Percentiles rank a stretch among this genome's conserved stretches.
phyloP scores from a whole-genome alignment of 1,139 yeast species.

The Saccharomycopsis hybrid region DNA sequence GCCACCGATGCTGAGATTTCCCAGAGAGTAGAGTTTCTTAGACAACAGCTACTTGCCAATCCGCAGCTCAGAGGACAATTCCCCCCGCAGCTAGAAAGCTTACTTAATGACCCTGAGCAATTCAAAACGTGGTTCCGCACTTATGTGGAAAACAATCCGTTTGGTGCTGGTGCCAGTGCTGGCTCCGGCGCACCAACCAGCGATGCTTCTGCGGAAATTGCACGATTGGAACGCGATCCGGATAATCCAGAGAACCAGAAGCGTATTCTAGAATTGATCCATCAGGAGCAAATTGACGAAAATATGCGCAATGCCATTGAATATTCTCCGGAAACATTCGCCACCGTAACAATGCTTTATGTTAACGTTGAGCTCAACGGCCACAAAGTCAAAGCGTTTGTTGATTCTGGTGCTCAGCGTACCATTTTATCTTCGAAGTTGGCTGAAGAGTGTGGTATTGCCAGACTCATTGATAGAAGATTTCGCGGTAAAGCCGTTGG shows the following conservation, averaged over 20 bases:
- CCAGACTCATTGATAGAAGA: slow-evolving; percentile 72
- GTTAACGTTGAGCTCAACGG: slow-evolving; percentile 75
- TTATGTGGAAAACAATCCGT: slow-evolving; percentile 24
- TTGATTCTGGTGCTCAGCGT: slow-evolving; percentile 93
- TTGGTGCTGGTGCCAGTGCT: slow-evolving; percentile 27
- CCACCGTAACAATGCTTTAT: slow-evolving; percentile 76
- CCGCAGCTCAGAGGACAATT: slow-evolving; percentile 35
- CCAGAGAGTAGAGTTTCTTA: slow-evolving; percentile 42
- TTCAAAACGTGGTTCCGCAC: slow-evolving; percentile 45
- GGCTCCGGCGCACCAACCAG: slow-evolving; percentile 27
- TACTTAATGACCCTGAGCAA: slow-evolving; percentile 44
- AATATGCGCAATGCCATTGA: slow-evolving; percentile 77
- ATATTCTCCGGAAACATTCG: slow-evolving; percentile 84
- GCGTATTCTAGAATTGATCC: slow-evolving; percentile 59
- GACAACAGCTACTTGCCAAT: slow-evolving; percentile 42
- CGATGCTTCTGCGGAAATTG: slow-evolving; percentile 36
- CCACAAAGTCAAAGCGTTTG: slow-evolving; percentile 79
- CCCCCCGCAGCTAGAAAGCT: slow-evolving; percentile 39
- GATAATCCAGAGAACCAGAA: slow-evolving; percentile 70
- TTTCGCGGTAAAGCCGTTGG: slow-evolving; percentile 83
- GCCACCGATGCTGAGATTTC: too few relatives aligned
- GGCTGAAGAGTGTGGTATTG: slow-evolving; percentile 67
- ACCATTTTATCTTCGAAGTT: slow-evolving; percentile 75
- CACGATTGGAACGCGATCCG: slow-evolving; percentile 47
- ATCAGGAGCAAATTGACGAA: slow-evolving; percentile 70